Evolutionary conservation across 306 rosid species (phyloP), one percentile per base, ranked within the genome.

Genomic region (Ochetophila trinervis): DNA sequence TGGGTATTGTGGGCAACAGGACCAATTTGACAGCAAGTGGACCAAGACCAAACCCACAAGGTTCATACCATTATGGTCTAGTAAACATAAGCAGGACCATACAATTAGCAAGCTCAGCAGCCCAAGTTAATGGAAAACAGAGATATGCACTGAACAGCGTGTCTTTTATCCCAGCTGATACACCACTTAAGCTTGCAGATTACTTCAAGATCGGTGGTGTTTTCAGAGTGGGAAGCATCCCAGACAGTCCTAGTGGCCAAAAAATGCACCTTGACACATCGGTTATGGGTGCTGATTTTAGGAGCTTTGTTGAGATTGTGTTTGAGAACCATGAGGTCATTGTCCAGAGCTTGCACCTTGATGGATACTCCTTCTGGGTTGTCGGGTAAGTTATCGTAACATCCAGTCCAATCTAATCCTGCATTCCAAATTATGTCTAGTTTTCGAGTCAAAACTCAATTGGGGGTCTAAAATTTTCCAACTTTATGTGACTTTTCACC

Each of bases 41-140:
- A 62, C 98, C 97, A 23, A 87, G 97, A 65, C 98, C 98, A 18
- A 93, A 93, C 55, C 98, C 98, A 15, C 97, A 93, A 52, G 98
- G 98, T 5, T 93, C 98, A 0, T 93, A 93, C 74, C 98, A 93
- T 71, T 93, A 93, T 60, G 98, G 98, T 63, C 65, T 74, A 0
- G 76, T 89, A 44, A 87, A 86, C 78, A 63, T 87, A 0, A 82
- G 87, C 55, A 89, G 87, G 70, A 93, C 93, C 34, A 81, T 93
- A 53, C 64, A 4, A 6, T 58, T 93, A 34, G 70, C 65, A 77
- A 93, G 96, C 75, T 89, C 89, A 5, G 84, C 95, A 44, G 90
- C 85, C 42, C 89, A 73, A 76, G 95, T 92, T 2, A 53, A 76
- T 35, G 54, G 82, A 9, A 92, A 87, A 63, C 96, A 89, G 12